Percentiles rank a stretch among this genome's conserved stretches.
Conservation (phyloP, 1,284 basidiomycete species). For the Fomitopsis betulina region DNA sequence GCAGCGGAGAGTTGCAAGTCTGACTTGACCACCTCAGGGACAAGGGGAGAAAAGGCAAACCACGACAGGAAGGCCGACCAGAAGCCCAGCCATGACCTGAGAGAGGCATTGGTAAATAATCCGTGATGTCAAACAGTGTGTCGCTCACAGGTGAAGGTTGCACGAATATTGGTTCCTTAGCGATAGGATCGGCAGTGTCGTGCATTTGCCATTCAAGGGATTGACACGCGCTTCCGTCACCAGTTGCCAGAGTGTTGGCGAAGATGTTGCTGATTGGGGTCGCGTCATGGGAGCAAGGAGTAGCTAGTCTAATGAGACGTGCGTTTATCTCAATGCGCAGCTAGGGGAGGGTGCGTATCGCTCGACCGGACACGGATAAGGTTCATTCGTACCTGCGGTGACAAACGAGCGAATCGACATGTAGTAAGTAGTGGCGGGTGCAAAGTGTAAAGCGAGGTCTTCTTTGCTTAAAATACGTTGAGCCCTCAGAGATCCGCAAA, state of each 20-base stretch:
- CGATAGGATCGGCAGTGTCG: slow-evolving; percentile 51
- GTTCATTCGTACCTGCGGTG: too few relatives aligned
- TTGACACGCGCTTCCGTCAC: slow-evolving; percentile 34
- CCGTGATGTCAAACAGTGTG: neutral
- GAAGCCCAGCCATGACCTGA: slow-evolving; percentile 43
- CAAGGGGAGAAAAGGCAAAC: slow-evolving; percentile 64
- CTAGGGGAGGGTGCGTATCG: too few relatives aligned
- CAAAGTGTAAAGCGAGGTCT: too few relatives aligned
- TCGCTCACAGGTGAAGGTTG: slow-evolving; percentile 45
- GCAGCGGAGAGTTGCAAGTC: slow-evolving; percentile 48
- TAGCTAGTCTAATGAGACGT: neutral
- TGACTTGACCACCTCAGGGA: slow-evolving; percentile 53
- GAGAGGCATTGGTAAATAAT: neutral
- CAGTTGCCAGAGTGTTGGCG: slow-evolving; percentile 8
- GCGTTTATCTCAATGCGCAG: neutral
- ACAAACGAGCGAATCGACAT: too few relatives aligned
- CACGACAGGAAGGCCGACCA: slow-evolving; percentile 49
- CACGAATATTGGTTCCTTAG: slow-evolving; percentile 47
- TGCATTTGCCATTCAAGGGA: slow-evolving; percentile 50
- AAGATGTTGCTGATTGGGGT: neutral
- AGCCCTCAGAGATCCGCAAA: too few relatives aligned
- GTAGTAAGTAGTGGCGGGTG: too few relatives aligned
- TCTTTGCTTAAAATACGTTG: too few relatives aligned
- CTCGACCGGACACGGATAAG: too few relatives aligned
- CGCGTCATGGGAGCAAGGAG: neutral